Percentiles rank a stretch among this genome's conserved stretches.
Evolutionary conservation across 768 basidiomycete genomes (phyloP).

Genomic region (Suillus occidentalis): DNA sequence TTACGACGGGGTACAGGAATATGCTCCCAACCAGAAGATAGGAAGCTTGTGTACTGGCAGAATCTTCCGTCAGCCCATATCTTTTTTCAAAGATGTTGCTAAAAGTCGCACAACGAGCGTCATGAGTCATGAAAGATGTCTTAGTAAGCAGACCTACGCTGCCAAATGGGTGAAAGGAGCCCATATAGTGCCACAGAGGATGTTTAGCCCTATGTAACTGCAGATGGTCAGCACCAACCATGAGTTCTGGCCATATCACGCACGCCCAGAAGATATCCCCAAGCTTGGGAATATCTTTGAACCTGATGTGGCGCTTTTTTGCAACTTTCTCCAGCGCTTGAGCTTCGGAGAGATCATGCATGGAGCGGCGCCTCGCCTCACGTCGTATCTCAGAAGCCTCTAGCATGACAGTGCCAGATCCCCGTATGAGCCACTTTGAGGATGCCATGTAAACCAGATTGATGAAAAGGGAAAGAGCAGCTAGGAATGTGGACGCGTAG

Average conservation of each 20-base stretch:
- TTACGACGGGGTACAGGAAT: slow-evolving; percentile 67
- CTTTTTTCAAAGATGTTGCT: slow-evolving; percentile 76
- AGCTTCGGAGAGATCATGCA: slow-evolving; percentile 52
- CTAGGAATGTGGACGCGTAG: slow-evolving; percentile 62
- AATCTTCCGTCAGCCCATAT: slow-evolving; percentile 57
- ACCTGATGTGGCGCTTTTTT: slow-evolving; percentile 59
- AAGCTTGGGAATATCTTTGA: slow-evolving; percentile 60
- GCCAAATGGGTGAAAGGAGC: slow-evolving; percentile 75
- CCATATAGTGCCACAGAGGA: slow-evolving; percentile 78
- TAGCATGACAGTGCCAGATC: slow-evolving; percentile 53
- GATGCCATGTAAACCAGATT: slow-evolving; percentile 67
- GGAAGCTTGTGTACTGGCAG: slow-evolving; percentile 65
- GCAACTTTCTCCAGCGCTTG: slow-evolving; percentile 66
- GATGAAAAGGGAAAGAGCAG: slow-evolving; percentile 63
- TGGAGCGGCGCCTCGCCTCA: slow-evolving; percentile 49
- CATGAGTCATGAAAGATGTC: neutral
- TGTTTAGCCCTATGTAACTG: slow-evolving; percentile 74
- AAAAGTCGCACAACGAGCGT: slow-evolving; percentile 8
- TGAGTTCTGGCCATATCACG: slow-evolving; percentile 23
- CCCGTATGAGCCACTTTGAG: slow-evolving; percentile 64
- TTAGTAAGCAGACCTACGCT: slow-evolving; percentile 47
- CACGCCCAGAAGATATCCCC: slow-evolving; percentile 82
- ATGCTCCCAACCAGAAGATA: slow-evolving; percentile 72
- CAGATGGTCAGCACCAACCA: slow-evolving; percentile 5
- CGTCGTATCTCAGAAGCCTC: slow-evolving; percentile 62